Evolutionary conservation across 345 rosid species (phyloP).

Genomic region (Toxicodendron radicans): DNA sequence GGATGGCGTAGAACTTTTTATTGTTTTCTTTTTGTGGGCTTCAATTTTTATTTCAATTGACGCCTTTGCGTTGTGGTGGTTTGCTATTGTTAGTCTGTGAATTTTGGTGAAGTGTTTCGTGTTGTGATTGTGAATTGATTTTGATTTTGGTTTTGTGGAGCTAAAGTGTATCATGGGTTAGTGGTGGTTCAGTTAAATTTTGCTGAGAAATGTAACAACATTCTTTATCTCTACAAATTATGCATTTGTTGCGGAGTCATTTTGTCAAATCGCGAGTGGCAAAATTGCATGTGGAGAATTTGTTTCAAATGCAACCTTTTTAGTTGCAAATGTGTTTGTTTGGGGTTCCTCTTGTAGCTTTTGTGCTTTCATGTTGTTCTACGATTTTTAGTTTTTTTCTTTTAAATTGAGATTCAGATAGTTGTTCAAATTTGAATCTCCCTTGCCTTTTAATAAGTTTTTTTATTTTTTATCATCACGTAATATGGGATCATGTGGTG

Average conservation of each 20-base stretch:
- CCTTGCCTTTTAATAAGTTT: background rate
- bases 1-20: constrained; percentile 10
- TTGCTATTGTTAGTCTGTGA: constrained; percentile 5
- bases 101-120: constrained; percentile 1
- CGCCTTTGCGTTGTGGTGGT: background rate
- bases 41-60: background rate
- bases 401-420: background rate
- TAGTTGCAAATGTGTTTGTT: background rate
- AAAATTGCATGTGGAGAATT: background rate
- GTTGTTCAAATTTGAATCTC: constrained; percentile 1
- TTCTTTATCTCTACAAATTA: background rate
- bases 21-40: constrained; percentile 16
- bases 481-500: background rate
- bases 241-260: background rate
- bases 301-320: background rate
- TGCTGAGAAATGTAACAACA: background rate
- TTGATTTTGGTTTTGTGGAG: constrained; percentile 10
- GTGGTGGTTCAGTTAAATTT: background rate
- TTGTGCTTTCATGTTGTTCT: background rate
- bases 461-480: background rate
- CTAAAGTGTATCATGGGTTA: constrained; percentile 13
- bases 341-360: background rate
- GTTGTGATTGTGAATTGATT: constrained; percentile 13
- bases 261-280: too few relatives aligned
- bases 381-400: background rate